Percentiles rank a stretch among this genome's conserved stretches.
phyloP scores from a whole-genome alignment of 192 early-diverging fungal genomes.

The Backusella tuberculispora region DNA sequence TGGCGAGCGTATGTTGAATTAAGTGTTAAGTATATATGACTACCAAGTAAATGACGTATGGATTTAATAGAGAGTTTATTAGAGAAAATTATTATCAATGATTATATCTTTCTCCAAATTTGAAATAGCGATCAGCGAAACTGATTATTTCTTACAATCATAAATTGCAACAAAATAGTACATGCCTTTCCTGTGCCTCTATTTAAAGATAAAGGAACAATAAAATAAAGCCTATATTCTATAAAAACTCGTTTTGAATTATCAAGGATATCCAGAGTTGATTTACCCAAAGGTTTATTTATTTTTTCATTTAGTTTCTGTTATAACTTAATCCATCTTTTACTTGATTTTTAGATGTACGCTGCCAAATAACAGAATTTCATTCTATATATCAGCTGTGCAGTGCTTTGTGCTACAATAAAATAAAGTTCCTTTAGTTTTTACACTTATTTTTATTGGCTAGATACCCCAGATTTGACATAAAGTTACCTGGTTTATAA shows the following conservation, averaged over 20 bases:
- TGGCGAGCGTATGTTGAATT: background rate
- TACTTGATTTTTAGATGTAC: background rate
- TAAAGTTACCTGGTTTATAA: background rate
- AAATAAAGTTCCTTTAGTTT: background rate
- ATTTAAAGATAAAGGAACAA: background rate
- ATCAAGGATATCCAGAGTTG: background rate
- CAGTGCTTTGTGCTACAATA: background rate
- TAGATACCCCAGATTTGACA: conserved; percentile 9
- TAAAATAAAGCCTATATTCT: background rate
- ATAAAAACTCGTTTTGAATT: background rate
- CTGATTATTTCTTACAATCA: background rate
- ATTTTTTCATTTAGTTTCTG: background rate
- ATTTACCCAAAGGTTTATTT: background rate
- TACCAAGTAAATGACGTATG: background rate
- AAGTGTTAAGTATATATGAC: background rate
- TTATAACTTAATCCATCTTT: background rate
- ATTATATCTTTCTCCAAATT: background rate
- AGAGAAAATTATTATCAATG: background rate
- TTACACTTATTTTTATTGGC: background rate
- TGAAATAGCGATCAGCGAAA: background rate
- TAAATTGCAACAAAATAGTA: background rate
- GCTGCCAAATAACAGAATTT: background rate
- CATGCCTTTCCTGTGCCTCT: background rate
- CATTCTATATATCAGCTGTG: background rate
- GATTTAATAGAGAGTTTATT: too few species aligned